Conservation (phyloP, 2,329 filamentous ascomycete species). For the Aspergillus sp. region DNA sequence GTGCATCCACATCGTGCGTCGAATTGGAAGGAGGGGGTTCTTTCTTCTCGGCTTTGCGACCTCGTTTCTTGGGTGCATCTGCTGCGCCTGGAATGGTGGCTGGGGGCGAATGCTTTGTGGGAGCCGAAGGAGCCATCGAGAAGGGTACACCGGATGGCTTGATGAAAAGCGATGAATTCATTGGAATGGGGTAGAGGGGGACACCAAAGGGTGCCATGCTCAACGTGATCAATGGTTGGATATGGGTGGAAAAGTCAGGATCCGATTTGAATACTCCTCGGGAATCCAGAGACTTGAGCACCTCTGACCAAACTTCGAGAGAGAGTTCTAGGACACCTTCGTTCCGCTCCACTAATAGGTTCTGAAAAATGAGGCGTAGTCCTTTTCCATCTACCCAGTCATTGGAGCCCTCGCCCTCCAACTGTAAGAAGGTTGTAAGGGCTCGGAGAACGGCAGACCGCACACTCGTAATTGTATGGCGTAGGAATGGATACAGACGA, state of each 20-base stretch:
- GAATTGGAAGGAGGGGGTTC: constrained; percentile 66
- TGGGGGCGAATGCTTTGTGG: constrained; percentile 41
- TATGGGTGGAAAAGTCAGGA: constrained; percentile 70
- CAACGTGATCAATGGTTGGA: constrained; percentile 79
- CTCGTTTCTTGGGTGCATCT: constrained; percentile 69
- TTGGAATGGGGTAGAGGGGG: constrained; percentile 83
- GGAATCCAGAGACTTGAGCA: constrained; percentile 66
- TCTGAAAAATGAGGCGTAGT: constrained; percentile 87
- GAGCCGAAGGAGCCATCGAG: constrained; percentile 46
- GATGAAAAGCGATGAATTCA: constrained; percentile 86
- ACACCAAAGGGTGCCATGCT: constrained; percentile 91
- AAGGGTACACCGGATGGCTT: constrained; percentile 90
- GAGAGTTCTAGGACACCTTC: constrained; percentile 78
- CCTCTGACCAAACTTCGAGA: constrained; percentile 79
- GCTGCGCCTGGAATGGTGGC: constrained; percentile 45
- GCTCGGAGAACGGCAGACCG: constrained; percentile 90
- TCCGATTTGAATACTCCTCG: constrained; percentile 65
- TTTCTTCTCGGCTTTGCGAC: constrained; percentile 80
- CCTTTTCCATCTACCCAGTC: constrained; percentile 92
- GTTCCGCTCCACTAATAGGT: constrained; percentile 89
- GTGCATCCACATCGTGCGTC: constrained; percentile 90
- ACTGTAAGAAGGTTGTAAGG: constrained; percentile 85
- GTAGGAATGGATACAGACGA: constrained; percentile 89
- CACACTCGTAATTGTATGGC: constrained; percentile 95
- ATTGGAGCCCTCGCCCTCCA: constrained; percentile 75